Evolutionary conservation across 2,329 filamentous ascomycete species (phyloP).

Genomic region (Dothideomycetidae sp.): DNA sequence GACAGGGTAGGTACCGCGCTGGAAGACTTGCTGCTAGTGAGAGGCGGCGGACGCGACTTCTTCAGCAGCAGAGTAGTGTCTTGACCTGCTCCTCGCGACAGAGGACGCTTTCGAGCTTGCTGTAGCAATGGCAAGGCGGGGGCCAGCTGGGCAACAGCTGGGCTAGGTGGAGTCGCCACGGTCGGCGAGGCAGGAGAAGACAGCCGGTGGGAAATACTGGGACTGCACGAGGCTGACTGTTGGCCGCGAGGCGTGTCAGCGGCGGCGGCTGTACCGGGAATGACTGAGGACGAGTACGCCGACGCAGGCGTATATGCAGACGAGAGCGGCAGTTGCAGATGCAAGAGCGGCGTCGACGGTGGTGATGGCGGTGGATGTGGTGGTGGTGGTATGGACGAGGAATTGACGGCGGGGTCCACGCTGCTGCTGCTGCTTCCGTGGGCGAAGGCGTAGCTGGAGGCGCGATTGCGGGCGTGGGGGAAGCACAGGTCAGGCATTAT

Average conservation of each 20-base stretch:
- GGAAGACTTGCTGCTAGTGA: conserved; percentile 25
- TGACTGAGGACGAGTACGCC: background rate
- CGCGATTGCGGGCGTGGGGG: no score
- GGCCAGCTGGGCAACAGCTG: conserved; percentile 3
- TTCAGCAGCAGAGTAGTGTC: conserved; percentile 3
- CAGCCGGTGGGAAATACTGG: background rate
- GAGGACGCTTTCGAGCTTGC: conserved; percentile 5
- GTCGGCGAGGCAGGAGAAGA: background rate
- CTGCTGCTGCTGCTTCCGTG: no score
- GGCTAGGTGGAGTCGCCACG: background rate
- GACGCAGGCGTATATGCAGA: no score
- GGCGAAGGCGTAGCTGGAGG: no score
- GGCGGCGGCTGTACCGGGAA: background rate
- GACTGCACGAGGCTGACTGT: background rate
- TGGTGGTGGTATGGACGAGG: background rate
- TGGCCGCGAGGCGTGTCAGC: background rate
- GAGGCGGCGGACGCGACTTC: conserved; percentile 13
- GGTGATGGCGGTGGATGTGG: background rate
- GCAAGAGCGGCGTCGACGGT: background rate
- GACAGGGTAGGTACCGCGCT: conserved; percentile 33
- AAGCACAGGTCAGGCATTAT: background rate
- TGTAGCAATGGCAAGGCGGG: conserved; percentile 5
- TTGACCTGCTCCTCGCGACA: conserved; percentile 9
- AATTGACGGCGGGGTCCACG: background rate
- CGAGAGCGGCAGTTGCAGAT: background rate